Evolutionary conservation across 164 flowering plant species (phyloP), one percentile per base, ranked within the genome.

Genomic region (Macadamia integrifolia): DNA sequence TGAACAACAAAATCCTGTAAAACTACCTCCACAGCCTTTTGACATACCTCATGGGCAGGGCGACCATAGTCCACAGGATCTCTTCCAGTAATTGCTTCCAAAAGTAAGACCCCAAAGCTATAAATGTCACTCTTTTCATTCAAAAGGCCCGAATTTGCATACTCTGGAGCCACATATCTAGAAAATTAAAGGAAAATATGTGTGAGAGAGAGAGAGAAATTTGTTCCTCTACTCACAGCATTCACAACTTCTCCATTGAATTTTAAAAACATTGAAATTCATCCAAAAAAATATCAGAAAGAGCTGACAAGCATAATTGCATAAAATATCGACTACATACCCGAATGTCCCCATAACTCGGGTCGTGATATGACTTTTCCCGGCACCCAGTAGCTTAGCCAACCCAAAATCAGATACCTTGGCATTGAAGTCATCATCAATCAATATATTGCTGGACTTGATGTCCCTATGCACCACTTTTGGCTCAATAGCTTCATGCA

Each of bases 271-370:
- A 5, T 29, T 44, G 32, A 18, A 18, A 60, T 6, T 31, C 4
- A 49, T 56, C 13, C 12, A 31, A 43, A 31, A n/a, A 23, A 23
- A 29, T 53, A 63, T 11, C 3, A 35, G 40, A 28, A 6, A 18
- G 11, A 42, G 32, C 50, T 46, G 50, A 46, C 8, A 35, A 9
- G 13, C 10, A 1, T 40, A 46, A 31, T 6, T n/a, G 13, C 10
- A 1, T 40, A 46, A 31, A 13, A 31, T 30, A 29, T 49, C 17
- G 3, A 32, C 9, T 31, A 29, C 35, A 30, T 23, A 90, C 96
- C 98, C 98, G 75, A 90, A 92, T 43, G 97, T 92, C n/a, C 97
- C 97, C 97, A 92, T 92, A 40, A 92, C 95, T 81, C 97, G 79
- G 57, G 97, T 92, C 52, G 92, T 82, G 57, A 92, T 83, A 69